Evolutionary conservation across 1,284 basidiomycete species (phyloP).

Genomic region (Malassezia japonica): DNA sequence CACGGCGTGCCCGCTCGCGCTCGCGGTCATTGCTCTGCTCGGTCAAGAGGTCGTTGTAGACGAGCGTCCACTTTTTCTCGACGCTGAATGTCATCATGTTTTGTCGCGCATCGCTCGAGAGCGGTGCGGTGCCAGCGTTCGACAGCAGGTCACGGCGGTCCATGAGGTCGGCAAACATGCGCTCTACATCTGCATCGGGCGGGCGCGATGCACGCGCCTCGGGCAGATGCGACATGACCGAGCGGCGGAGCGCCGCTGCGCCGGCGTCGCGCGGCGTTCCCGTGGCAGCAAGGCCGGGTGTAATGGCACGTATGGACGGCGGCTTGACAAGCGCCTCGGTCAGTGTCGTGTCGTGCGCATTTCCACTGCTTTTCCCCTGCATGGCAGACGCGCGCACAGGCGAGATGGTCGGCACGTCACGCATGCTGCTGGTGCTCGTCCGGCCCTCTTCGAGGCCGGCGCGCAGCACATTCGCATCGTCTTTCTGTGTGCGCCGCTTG

Average conservation of each 20-base stretch:
- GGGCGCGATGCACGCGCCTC: constrained; percentile 36
- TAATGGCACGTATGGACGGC: not conserved
- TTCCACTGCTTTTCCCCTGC: not conserved
- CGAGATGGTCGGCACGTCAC: not conserved
- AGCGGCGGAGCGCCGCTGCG: constrained; percentile 2
- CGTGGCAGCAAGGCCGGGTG: not conserved
- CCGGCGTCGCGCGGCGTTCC: not conserved
- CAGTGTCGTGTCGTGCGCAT: not conserved
- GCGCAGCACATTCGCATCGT: not conserved
- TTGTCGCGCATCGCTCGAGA: constrained; percentile 33
- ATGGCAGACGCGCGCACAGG: not conserved
- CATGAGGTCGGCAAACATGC: constrained; percentile 47
- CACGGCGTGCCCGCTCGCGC: constrained; percentile 37
- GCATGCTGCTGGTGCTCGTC: not conserved
- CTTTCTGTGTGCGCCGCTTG: constrained; percentile 7
- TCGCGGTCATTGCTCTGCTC: constrained; percentile 58
- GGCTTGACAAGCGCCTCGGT: not conserved
- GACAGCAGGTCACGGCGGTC: constrained; percentile 43
- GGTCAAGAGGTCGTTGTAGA: constrained; percentile 71
- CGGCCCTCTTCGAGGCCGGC: not conserved
- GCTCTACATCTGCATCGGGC: constrained; percentile 35
- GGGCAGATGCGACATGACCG: constrained; percentile 12
- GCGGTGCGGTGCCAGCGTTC: constrained; percentile 32
- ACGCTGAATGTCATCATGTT: constrained; percentile 43
- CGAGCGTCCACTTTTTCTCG: constrained; percentile 86